Base-by-base conservation (phyloP, 345 rosid species). In the Excoecaria cochinchinensis region DNA sequence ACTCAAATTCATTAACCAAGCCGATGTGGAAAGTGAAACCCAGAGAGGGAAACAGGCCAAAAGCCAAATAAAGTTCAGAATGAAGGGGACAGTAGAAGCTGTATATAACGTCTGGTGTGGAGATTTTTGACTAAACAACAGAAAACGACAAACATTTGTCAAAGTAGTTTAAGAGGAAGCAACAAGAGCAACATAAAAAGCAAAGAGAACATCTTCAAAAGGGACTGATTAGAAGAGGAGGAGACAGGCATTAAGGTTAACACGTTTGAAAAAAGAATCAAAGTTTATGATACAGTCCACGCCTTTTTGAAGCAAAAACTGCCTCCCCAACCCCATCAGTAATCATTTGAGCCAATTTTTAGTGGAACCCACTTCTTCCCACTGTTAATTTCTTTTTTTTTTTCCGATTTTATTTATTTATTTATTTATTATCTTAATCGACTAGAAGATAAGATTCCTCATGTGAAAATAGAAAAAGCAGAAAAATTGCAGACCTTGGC, bases 21-120 rank as follows among this genome's bases (percentile, higher is more conserved):
- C 39, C 67, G 70, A 62, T 69, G 77, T 8, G 76, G 68, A 73
- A 67, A 58, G 77, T 3, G 74, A 72, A 82, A 70, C 67, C 50
- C 76, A 72, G 69, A 58, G 53, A 69, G 57, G 6, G 42, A 52
- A 70, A 50, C 74, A 61, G 19, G 53, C 51, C 21, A 42, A 67
- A 63, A 13, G 22, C 57, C n/a, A 47, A 68, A 48, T 11, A 16
- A 48, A 25, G 72, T 62, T 46, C 69, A 72, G 24, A 65, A 75
- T 69, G 3, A 52, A 66, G 64, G 51, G 51, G 7, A 12, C 59
- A 31, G 57, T 38, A 16, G 64, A 71, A 53, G 48, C 9, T n/a
- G 58, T 17, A 16, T 53, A 53, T 53, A 16, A 53, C 4, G n/a
- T 53, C 14, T 53, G 51, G 61, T 12, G 22, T 31, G 2, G 31